phyloP scores from a whole-genome alignment of 305 asterid species.

The Fraxinus sp. region DNA sequence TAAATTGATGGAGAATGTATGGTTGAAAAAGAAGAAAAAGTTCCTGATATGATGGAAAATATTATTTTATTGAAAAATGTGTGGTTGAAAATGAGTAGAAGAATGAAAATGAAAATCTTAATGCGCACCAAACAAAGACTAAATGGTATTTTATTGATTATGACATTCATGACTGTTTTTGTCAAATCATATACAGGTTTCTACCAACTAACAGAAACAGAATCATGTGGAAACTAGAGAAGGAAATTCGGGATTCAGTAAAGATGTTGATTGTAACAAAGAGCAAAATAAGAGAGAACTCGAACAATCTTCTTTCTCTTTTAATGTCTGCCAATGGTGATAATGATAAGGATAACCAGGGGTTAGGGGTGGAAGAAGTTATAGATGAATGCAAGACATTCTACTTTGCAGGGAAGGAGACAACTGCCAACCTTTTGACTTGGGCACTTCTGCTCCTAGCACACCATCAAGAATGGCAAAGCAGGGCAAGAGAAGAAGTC shows the following conservation, averaged over 20 bases:
- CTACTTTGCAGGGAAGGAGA: slow-evolving; percentile 33
- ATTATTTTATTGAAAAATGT: no score
- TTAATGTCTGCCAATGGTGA: slow-evolving; percentile 25
- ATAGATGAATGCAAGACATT: slow-evolving; percentile 34
- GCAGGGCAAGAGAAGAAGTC: slow-evolving; percentile 32
- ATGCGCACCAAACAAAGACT: no score
- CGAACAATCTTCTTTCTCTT: slow-evolving; percentile 40
- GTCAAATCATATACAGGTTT: slow-evolving; percentile 39
- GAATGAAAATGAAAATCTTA: no score
- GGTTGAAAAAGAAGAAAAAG: no score
- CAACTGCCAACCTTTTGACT: slow-evolving; percentile 29
- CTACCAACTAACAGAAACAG: slow-evolving; percentile 58
- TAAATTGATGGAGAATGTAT: no score
- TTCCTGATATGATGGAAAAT: no score
- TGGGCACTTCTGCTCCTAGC: slow-evolving; percentile 36
- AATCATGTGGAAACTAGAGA: slow-evolving; percentile 51
- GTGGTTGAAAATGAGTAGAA: no score
- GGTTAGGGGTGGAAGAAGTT: slow-evolving; percentile 20
- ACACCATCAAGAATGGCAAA: slow-evolving; percentile 36
- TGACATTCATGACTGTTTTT: neutral
- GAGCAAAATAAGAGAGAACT: slow-evolving; percentile 31
- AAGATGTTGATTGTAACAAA: slow-evolving; percentile 34
- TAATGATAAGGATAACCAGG: neutral
- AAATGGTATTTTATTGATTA: neutral
- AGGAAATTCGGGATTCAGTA: slow-evolving; percentile 49